Evolutionary conservation across 805 yeast genomes (phyloP).

Genomic region (Maudiozyma turicensis): DNA sequence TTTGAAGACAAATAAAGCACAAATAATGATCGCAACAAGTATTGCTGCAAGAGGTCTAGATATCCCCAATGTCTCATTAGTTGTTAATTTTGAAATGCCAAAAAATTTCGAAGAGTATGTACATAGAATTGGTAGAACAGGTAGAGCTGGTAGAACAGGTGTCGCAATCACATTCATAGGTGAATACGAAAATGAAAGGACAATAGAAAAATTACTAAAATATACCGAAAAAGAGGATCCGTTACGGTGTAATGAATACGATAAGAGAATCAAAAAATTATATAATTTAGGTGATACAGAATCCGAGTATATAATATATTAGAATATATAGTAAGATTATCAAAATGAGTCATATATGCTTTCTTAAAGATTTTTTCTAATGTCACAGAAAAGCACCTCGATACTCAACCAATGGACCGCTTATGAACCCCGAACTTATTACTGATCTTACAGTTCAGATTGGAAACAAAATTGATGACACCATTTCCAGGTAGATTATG

Average conservation of each 20-base stretch:
- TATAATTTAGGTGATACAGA: conserved; percentile 9
- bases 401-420: no score
- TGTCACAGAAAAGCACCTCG: no score
- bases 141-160: conserved; percentile 84
- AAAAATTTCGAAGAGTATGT: conserved; percentile 71
- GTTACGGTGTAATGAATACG: conserved; percentile 11
- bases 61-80: conserved; percentile 76
- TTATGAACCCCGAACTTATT: no score
- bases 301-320: not conserved
- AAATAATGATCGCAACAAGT: conserved; percentile 80
- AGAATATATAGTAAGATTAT: not conserved
- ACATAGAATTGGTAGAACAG: conserved; percentile 94
- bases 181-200: conserved; percentile 41
- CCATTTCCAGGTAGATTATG: no score
- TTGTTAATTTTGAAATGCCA: conserved; percentile 80
- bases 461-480: no score
- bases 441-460: no score
- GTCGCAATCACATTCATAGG: conserved; percentile 64
- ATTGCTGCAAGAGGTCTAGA: conserved; percentile 96
- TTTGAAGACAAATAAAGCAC: conserved; percentile 45
- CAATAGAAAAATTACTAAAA: conserved; percentile 35
- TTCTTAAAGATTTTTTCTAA: no score
- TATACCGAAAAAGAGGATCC: conserved; percentile 32
- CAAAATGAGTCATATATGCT: no score
- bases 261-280: conserved; percentile 6